phyloP scores from a whole-genome alignment of 208 protist species.

The Crithidia sp. region DNA sequence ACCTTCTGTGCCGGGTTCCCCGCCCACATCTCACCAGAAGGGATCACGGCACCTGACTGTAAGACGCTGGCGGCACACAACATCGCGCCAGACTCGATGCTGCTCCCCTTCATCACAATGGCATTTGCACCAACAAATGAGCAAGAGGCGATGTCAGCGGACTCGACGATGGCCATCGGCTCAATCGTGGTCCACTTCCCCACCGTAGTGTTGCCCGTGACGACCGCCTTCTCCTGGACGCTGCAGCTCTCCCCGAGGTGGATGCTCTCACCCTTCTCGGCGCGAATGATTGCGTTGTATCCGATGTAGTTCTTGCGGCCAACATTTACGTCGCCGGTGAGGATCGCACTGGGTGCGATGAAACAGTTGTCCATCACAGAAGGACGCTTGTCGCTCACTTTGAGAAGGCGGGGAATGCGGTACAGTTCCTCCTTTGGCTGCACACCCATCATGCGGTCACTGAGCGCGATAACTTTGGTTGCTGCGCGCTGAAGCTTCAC shows the following conservation, averaged over 20 bases:
- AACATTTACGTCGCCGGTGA: conserved; percentile 86
- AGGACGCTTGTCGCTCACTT: conserved; percentile 72
- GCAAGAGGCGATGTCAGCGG: conserved; percentile 85
- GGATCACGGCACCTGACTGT: conserved; percentile 84
- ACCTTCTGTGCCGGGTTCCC: conserved; percentile 92
- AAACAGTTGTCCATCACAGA: conserved; percentile 91
- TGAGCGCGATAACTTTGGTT: conserved; percentile 54
- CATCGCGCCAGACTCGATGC: conserved; percentile 89
- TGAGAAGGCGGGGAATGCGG: conserved; percentile 77
- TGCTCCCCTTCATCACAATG: conserved; percentile 85
- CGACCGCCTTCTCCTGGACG: conserved; percentile 89
- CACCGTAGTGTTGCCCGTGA: conserved; percentile 85
- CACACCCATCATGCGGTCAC: conserved; percentile 73
- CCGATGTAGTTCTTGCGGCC: conserved; percentile 92
- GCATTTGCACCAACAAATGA: conserved; percentile 89
- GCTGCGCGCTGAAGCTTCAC: conserved; percentile 47
- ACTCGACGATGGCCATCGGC: conserved; percentile 90
- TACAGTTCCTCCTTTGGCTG: conserved; percentile 84
- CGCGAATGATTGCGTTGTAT: conserved; percentile 89
- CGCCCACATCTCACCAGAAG: conserved; percentile 93
- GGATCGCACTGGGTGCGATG: conserved; percentile 84
- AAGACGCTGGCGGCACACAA: conserved; percentile 89
- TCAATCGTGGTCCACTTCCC: conserved; percentile 91
- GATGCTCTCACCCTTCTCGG: conserved; percentile 80
- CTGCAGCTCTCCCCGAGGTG: conserved; percentile 90